Evolutionary conservation across 2,329 filamentous ascomycete genomes (phyloP).

Genomic region (Paracamarosporium sp.): DNA sequence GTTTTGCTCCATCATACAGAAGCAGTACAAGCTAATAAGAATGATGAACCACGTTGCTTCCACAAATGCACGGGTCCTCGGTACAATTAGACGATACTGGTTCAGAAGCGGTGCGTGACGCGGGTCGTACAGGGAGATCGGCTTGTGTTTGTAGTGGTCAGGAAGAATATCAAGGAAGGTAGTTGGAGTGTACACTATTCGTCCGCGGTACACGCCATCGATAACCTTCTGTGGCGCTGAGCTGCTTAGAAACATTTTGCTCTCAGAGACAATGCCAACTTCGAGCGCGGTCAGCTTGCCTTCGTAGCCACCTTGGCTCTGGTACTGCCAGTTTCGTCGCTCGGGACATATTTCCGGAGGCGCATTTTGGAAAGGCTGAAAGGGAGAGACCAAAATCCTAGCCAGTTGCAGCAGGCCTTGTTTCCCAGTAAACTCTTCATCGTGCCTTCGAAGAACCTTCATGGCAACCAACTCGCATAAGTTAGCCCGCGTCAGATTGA

Average conservation of each 20-base stretch:
- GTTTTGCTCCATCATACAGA: constrained; percentile 74
- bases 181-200: constrained; percentile 82
- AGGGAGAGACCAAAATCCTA: constrained; percentile 81
- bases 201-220: constrained; percentile 80
- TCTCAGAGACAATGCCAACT: constrained; percentile 82
- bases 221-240: constrained; percentile 83
- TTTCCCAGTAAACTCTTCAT: constrained; percentile 76
- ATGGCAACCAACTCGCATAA: constrained; percentile 82
- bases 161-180: constrained; percentile 84
- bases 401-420: constrained; percentile 75
- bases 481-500: constrained; percentile 77
- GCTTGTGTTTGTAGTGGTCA: constrained; percentile 84
- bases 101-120: constrained; percentile 77
- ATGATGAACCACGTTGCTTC: constrained; percentile 77
- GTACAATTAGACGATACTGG: constrained; percentile 84
- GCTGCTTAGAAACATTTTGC: constrained; percentile 77
- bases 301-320: constrained; percentile 56
- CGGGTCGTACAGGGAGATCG: constrained; percentile 82
- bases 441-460: constrained; percentile 77
- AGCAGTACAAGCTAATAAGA: constrained; percentile 72
- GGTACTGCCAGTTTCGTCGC: constrained; percentile 55
- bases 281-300: constrained; percentile 78
- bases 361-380: constrained; percentile 85
- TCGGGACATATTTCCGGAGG: constrained; percentile 70
- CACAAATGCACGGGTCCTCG: constrained; percentile 76